A percentile compares a stretch with the other conserved stretches of the same genome.
These are phyloP conservation scores for Serendipita sp. DNA, from an alignment of 1,284 basidiomycete genomes.

Conservation along the genomic window DNA sequence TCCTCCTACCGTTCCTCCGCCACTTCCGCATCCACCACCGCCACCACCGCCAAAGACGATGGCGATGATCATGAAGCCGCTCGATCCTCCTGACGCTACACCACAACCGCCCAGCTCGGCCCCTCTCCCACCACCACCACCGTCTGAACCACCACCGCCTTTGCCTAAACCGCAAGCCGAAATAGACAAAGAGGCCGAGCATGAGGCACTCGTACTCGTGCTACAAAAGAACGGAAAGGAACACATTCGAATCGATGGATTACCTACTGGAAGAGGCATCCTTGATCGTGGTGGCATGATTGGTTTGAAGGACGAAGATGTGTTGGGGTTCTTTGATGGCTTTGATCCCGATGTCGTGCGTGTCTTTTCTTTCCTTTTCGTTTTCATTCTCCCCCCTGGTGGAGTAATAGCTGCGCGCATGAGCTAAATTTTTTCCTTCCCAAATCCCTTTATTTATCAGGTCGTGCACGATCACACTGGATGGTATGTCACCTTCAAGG, in stretches of 20 bases:
- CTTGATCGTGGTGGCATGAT: background rate
- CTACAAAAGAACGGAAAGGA: slow-evolving; percentile 48
- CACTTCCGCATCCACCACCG: background rate
- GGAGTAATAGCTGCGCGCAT: background rate
- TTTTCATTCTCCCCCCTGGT: background rate
- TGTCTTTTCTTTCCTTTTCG: background rate
- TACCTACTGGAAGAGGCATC: slow-evolving; percentile 27
- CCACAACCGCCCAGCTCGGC: background rate
- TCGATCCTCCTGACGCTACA: no score
- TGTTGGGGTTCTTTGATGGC: slow-evolving; percentile 41
- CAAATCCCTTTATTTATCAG: slow-evolving; percentile 21
- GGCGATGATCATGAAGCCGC: background rate
- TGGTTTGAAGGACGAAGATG: slow-evolving; percentile 48
- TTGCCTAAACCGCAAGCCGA: background rate
- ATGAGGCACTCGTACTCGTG: slow-evolving; percentile 36
- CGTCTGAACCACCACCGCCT: slow-evolving; percentile 9
- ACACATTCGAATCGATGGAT: slow-evolving; percentile 43
- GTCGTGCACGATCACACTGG: slow-evolving; percentile 50
- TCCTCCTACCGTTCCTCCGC: background rate
- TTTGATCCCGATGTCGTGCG: slow-evolving; percentile 55
- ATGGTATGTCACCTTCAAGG: slow-evolving; percentile 57
- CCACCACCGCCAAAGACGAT: background rate
- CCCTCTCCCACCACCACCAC: slow-evolving; percentile 7
- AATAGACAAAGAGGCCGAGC: slow-evolving; percentile 19
- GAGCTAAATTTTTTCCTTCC: background rate